A percentile compares a stretch with the other conserved stretches of the same genome.
These are phyloP conservation scores for Amphichorda felina DNA, from an alignment of 2,329 filamentous ascomycete genomes.

Conservation along the genomic window DNA sequence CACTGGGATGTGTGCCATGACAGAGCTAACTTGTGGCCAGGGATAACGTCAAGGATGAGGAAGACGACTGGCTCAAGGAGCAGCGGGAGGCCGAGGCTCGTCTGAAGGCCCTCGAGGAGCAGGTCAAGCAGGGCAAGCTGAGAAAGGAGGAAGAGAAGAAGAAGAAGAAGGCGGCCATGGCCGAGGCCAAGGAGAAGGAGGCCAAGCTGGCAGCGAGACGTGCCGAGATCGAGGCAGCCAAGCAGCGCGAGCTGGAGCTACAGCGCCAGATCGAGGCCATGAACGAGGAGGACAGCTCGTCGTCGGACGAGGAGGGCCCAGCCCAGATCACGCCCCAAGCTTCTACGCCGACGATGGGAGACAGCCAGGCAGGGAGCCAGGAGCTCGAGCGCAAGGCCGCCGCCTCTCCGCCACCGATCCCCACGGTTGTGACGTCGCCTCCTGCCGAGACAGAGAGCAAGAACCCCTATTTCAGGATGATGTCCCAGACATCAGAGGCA, in stretches of 20 bases:
- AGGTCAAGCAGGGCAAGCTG: slow-evolving; percentile 84
- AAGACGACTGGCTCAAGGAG: slow-evolving; percentile 70
- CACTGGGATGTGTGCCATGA: background rate
- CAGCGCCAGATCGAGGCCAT: slow-evolving; percentile 72
- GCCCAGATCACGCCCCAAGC: slow-evolving; percentile 54
- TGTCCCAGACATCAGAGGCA: slow-evolving; percentile 56
- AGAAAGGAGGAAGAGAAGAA: slow-evolving; percentile 96
- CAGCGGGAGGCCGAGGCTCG: slow-evolving; percentile 72
- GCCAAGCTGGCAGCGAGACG: slow-evolving; percentile 70
- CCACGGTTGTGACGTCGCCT: slow-evolving; percentile 38
- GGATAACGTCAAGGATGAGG: slow-evolving; percentile 60
- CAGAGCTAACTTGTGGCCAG: slow-evolving; percentile 29
- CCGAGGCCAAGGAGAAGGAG: slow-evolving; percentile 82
- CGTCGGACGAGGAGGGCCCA: slow-evolving; percentile 52
- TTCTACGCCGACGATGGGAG: slow-evolving; percentile 42
- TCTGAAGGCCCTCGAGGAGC: slow-evolving; percentile 81
- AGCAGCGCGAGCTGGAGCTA: slow-evolving; percentile 80
- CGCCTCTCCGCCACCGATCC: slow-evolving; percentile 36
- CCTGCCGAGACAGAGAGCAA: slow-evolving; percentile 65
- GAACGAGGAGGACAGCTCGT: slow-evolving; percentile 63
- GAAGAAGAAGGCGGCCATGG: slow-evolving; percentile 76
- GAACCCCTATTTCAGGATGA: slow-evolving; percentile 90
- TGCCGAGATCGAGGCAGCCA: slow-evolving; percentile 84
- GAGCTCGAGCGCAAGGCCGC: slow-evolving; percentile 41
- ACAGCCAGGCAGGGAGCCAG: slow-evolving; percentile 38